A percentile compares a stretch with the other conserved stretches of the same genome.
Conservation (phyloP, 306 rosid species). For the Castanospermum australe region DNA sequence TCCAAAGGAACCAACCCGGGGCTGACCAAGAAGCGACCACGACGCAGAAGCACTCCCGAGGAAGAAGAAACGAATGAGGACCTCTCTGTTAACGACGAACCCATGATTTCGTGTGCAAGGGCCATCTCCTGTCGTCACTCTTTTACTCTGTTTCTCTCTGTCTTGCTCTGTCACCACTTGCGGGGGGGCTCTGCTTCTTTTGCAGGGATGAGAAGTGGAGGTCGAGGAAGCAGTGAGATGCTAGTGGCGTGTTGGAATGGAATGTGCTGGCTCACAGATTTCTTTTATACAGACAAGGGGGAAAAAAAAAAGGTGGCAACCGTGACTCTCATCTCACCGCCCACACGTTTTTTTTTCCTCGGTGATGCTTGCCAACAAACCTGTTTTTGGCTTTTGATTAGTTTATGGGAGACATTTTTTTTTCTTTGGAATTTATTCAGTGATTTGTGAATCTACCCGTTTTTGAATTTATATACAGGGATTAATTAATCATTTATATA, state of each 20-base stretch:
- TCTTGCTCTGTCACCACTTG: background rate
- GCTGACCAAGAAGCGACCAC: background rate
- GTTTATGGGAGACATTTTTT: background rate
- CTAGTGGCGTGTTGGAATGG: conserved; percentile 14
- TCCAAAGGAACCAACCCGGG: conserved; percentile 44
- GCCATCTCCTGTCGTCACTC: conserved; percentile 46
- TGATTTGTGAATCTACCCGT: too few relatives aligned
- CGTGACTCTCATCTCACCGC: conserved; percentile 42
- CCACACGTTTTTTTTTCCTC: conserved; percentile 60
- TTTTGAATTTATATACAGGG: too few relatives aligned
- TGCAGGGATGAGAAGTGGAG: conserved; percentile 17
- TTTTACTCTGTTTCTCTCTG: background rate
- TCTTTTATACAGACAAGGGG: conserved; percentile 11
- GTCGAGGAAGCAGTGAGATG: background rate
- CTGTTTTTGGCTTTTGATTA: background rate
- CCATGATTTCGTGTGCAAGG: conserved; percentile 52
- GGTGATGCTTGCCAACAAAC: too few relatives aligned
- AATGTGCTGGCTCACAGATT: conserved; percentile 1
- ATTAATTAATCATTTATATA: too few relatives aligned
- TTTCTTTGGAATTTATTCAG: too few relatives aligned
- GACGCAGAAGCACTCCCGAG: conserved; percentile 24
- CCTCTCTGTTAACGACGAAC: conserved; percentile 46
- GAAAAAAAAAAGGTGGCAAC: background rate
- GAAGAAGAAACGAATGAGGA: conserved; percentile 46
- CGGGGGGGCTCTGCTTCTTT: too few relatives aligned